Evolutionary conservation across 768 basidiomycete species (phyloP), one percentile per base, ranked within the genome.

Genomic region (Fomitopsis serialis): DNA sequence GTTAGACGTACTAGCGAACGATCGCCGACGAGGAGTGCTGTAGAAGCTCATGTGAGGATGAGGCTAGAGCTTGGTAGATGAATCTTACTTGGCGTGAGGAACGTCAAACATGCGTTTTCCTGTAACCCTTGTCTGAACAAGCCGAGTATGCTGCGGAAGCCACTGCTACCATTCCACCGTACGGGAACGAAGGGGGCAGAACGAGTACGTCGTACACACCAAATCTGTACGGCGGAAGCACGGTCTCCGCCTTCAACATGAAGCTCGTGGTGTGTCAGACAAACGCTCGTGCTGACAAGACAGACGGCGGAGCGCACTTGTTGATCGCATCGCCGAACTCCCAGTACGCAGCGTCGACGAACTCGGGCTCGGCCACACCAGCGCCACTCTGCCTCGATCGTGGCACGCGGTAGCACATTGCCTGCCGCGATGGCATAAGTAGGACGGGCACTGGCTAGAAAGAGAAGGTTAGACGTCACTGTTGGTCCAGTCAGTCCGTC

Each of bases 81-180:
- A 15, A 12, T 57, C 79, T 54, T 60, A 89, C 89, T 93, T 1
- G 93, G 93, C 0, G 92, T 95, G 37, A 93, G 72, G 72, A 95
- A 96, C 1, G 89, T 84, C 57, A 94, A 66, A 63, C 92, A 94
- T 0, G 89, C 82, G 62, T 95, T 94, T 80, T 96, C 92, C 91
- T 90, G 23, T 40, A 34, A 44, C 11, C 3, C n/a, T 19, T 23
- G 12, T 49, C 22, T 43, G 25, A 15, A 29, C 9, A 7, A 24
- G 32, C 22, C n/a, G n/a, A 15, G 29, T 11, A 11, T 11, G 29
- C 5, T 17, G 6, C 15, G 34, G 19, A 19, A 40, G 37, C 13
- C 7, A 40, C 13, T 17, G 66, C 77, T 55, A 85, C 87, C 90
- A 90, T 87, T 55, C 91, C 92, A 48, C 92, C 94, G 66, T 89